Base-by-base conservation (phyloP, 768 basidiomycete species). In the Aureoboletus auriporus region DNA sequence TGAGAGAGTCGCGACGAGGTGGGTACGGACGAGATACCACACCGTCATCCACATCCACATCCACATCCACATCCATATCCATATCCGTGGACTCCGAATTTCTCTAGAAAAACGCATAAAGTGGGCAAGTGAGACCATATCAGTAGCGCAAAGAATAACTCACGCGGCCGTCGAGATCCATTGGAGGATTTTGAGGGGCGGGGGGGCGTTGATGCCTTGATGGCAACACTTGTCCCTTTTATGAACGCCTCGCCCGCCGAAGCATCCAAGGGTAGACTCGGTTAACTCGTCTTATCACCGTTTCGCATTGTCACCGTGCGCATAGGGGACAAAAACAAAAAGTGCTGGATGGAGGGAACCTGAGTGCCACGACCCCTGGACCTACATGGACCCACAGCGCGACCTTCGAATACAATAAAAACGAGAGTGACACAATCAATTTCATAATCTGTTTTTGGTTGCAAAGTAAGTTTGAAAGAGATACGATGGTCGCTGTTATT, bases 331-430 rank as follows among this genome's bases (percentile, higher is more conserved):
- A 61, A 61, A 48, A 52, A 57, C 48, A 54, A 55, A 43, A 52
- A 42, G 41, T 20, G 30, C 10, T 26, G 33, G 41, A 42, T 12
- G 42, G 43, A 46, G 13, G 23, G 12, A 39, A n/a, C n/a, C n/a
- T n/a, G n/a, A n/a, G 10, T 23, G 41, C 9, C 26, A 34, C 29
- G 8, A 34, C 30, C 16, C 40, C 23, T 39, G 60, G 56, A 55
- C 56, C 62, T 9, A 64, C 59, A 55, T 16, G 49, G 61, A 52
- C 59, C 58, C 47, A 61, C 60, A 58, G 1, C 6, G 34, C 41
- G 27, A 58, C 55, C 44, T 42, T 11, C 20, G 39, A 51, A 39
- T 40, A 62, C 47, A 64, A 62, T 46, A 53, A 46, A 37, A 33
- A 13, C 28, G 28, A 44, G 34, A 11, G 34, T 14, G 13, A 45